Conservation (phyloP, 345 rosid genomes). For the Leavenworthia alabamica region DNA sequence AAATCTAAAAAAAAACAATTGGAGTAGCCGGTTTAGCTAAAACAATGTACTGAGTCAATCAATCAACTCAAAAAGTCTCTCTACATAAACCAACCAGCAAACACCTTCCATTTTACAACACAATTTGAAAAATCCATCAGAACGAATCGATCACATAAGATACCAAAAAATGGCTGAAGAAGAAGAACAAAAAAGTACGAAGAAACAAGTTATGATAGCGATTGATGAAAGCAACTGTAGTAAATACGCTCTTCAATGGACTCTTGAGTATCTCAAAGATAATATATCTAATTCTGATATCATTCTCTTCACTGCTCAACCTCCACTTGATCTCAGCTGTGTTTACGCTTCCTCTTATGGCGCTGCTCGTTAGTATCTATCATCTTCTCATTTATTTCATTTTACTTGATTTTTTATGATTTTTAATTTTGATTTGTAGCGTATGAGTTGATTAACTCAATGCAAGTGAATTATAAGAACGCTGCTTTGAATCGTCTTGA, state of each 20-base stretch:
- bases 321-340: constrained; percentile 35
- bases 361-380: constrained; percentile 38
- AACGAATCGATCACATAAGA: background rate
- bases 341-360: constrained; percentile 56
- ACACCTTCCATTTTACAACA: too few species aligned
- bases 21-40: too few species aligned
- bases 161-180: constrained; percentile 23
- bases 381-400: background rate
- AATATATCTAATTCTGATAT: constrained; percentile 38
- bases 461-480: constrained; percentile 49
- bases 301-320: constrained; percentile 52
- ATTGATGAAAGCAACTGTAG: constrained; percentile 77
- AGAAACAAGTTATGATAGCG: constrained; percentile 70
- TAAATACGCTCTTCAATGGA: constrained; percentile 56
- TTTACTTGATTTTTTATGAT: too few species aligned
- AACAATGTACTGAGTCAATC: too few species aligned
- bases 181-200: constrained; percentile 29
- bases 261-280: constrained; percentile 40
- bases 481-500: constrained; percentile 30
- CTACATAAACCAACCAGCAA: too few species aligned
- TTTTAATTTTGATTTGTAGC: constrained; percentile 34
- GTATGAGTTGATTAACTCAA: constrained; percentile 38
- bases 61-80: too few species aligned
- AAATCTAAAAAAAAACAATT: too few species aligned
- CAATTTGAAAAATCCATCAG: too few species aligned